These are phyloP conservation scores for Kazachstania africana DNA, from an alignment of 805 yeast genomes.

Conservation along the genomic window DNA sequence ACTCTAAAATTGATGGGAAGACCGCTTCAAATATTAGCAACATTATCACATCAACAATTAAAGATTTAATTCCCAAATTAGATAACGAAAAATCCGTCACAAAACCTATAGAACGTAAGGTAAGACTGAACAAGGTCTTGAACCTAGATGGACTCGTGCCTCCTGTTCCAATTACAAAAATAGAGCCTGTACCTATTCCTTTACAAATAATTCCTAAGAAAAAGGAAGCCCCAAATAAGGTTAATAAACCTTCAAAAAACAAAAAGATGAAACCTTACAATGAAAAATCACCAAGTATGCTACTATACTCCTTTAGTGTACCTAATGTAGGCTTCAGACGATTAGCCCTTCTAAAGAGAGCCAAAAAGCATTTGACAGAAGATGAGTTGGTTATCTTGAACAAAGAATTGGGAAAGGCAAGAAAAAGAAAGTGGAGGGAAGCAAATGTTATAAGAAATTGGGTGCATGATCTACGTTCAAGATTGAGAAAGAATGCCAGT, in stretches of 20 bases:
- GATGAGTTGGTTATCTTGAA: conserved; percentile 15
- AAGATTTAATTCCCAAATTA: conserved; percentile 13
- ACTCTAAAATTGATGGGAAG: conserved; percentile 4
- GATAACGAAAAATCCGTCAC: conserved; percentile 5
- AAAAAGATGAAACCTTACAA: neutral
- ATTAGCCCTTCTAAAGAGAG: conserved; percentile 14
- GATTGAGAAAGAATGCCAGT: conserved; percentile 65
- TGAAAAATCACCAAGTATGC: neutral
- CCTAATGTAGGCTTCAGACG: conserved; percentile 16
- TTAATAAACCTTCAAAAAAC: neutral
- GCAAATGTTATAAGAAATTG: conserved; percentile 70
- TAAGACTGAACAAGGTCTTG: conserved; percentile 10
- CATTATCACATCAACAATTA: conserved; percentile 16
- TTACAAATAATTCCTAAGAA: neutral
- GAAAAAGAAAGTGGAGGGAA: conserved; percentile 27
- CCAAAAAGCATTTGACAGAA: conserved; percentile 11
- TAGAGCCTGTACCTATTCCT: neutral
- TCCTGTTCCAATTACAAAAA: conserved; percentile 5
- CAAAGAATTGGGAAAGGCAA: conserved; percentile 21
- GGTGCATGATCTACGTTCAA: conserved; percentile 73
- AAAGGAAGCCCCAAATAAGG: neutral
- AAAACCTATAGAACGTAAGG: conserved; percentile 2
- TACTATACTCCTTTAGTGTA: conserved; percentile 8
- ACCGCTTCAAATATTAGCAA: conserved; percentile 11
- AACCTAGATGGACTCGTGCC: conserved; percentile 24